Evolutionary conservation across 306 rosid species (phyloP), one percentile per base, ranked within the genome.

Genomic region (Inga leiocalycina): DNA sequence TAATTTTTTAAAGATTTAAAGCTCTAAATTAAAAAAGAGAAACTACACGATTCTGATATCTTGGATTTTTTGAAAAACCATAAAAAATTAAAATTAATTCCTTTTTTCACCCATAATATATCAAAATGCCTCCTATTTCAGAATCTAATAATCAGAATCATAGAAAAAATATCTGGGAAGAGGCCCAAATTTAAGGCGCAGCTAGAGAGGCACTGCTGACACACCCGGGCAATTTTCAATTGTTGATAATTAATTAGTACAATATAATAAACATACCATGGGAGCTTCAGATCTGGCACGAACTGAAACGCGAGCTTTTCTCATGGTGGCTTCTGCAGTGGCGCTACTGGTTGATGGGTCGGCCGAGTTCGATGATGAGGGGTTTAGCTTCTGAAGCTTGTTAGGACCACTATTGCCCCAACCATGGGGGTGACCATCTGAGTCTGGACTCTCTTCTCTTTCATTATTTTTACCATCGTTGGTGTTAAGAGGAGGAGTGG

Each of bases 251-350:
- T 24, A 12, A 30, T 27, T 4, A 62, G 30, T 27, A 24, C 10
- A 27, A 64, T 32, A 66, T 10, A 10, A 48, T 48, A 14, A 3
- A 49, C 72, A 17, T 93, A 71, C 99, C 98, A 97, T 97, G 71
- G 98, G 90, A 43, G 99, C 98, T 89, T 94, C 98, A 20, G 98
- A 97, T 71, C 99, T 86, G 3, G 99, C 98, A 15, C 99, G 95
- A 78, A 97, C 99, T 0, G 98, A 94, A 77, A 97, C 99, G 2
- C 99, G 99, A 32, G 97, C 99, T 84, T 97, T 97, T 72, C 98
- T 88, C 98, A 97, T 94, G 72, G 97, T 92, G 80, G 98, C 97
- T 82, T 97, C 98, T 2, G 94, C 16, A 34, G 93, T 62, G 2
- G 94, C 13, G 2, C 93, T 16, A 27, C 92, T 65, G 61, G 91